Evolutionary conservation across 371 early-diverging fungal species (phyloP).

Genomic region (Neoconidiobolus thromboides): DNA sequence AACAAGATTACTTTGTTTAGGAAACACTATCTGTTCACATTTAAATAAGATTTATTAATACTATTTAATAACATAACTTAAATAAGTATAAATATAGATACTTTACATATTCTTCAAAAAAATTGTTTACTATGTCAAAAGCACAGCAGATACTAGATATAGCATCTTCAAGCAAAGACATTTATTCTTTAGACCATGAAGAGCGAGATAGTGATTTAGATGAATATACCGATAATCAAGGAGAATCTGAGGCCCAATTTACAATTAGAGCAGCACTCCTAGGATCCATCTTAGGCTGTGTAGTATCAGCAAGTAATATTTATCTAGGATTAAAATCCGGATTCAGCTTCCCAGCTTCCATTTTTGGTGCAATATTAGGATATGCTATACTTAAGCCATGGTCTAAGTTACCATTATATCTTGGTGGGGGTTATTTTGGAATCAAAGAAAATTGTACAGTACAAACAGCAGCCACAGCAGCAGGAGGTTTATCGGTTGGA

Average conservation of each 20-base stretch:
- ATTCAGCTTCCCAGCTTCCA: slow-evolving; percentile 25
- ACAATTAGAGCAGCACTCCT: slow-evolving; percentile 19
- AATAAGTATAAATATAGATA: too few relatives aligned
- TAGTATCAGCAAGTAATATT: slow-evolving; percentile 27
- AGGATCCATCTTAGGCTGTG: slow-evolving; percentile 21
- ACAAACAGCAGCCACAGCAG: slow-evolving; percentile 46
- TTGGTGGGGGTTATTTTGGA: slow-evolving; percentile 41
- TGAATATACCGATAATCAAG: too few relatives aligned
- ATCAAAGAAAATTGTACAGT: slow-evolving; percentile 48
- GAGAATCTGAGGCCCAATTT: neutral
- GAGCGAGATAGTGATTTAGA: too few relatives aligned
- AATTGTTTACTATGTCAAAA: too few relatives aligned
- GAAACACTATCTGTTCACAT: too few relatives aligned
- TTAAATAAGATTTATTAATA: too few relatives aligned
- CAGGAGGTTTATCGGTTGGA: slow-evolving; percentile 44
- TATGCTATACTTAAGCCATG: slow-evolving; percentile 45
- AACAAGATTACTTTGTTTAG: too few relatives aligned
- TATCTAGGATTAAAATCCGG: slow-evolving; percentile 27
- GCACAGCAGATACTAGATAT: too few relatives aligned
- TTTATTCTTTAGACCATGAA: too few relatives aligned
- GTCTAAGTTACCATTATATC: slow-evolving; percentile 22
- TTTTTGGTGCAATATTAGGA: slow-evolving; percentile 47
- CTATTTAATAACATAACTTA: too few relatives aligned
- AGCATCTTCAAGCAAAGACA: too few relatives aligned
- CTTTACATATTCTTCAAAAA: too few relatives aligned